These are phyloP conservation scores for Solanum ossicruentum DNA, from an alignment of 257 asterid genomes.

Conservation along the genomic window DNA sequence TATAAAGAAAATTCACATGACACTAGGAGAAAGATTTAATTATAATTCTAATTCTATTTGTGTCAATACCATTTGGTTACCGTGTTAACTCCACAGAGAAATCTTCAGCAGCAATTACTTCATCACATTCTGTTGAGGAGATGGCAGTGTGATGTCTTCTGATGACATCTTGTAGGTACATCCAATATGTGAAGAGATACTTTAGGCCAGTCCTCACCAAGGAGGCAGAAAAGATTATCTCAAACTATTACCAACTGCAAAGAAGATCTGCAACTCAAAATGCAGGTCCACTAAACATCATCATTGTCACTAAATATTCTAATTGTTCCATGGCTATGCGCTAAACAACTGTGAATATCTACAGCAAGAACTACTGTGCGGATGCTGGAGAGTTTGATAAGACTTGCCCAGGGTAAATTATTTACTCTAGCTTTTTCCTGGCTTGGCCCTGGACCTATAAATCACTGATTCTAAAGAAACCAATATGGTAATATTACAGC, in stretches of 20 bases:
- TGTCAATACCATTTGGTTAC: background rate
- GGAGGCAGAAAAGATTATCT: conserved; percentile 89
- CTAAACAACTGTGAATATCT: conserved; percentile 8
- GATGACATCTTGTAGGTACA: conserved; percentile 44
- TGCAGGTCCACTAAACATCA: conserved; percentile 50
- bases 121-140: background rate
- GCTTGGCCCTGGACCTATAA: background rate
- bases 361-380: conserved; percentile 97
- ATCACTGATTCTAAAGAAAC: background rate
- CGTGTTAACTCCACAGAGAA: background rate
- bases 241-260: conserved; percentile 96
- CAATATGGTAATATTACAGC: conserved; percentile 37
- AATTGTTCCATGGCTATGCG: background rate
- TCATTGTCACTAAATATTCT: background rate
- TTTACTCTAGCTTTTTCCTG: background rate
- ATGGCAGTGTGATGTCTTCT: background rate
- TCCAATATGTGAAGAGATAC: conserved; percentile 64
- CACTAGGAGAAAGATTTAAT: background rate
- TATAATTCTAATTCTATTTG: background rate
- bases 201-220: conserved; percentile 83
- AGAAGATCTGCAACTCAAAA: conserved; percentile 90
- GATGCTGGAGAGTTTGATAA: conserved; percentile 97
- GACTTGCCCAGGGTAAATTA: conserved; percentile 86
- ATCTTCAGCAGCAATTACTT: background rate
- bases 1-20: background rate